A percentile compares a stretch with the other conserved stretches of the same genome.
phyloP scores from a whole-genome alignment of 2,329 filamentous ascomycete genomes.

The Cytospora piceae region DNA sequence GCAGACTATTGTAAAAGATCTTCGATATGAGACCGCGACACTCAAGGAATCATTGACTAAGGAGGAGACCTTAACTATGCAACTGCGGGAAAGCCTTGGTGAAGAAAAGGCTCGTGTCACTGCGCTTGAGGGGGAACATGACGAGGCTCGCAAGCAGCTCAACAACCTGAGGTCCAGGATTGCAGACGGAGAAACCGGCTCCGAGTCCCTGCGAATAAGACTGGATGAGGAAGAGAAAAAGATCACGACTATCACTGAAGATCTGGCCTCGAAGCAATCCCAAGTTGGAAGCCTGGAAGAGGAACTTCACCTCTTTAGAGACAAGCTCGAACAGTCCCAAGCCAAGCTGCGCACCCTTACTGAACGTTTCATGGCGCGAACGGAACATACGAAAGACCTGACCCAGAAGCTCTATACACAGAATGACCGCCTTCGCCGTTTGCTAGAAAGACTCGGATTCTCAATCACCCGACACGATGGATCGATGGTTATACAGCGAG shows the following conservation, averaged over 20 bases:
- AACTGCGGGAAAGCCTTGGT: conserved; percentile 57
- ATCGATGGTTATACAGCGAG: conserved; percentile 74
- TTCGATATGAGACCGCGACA: conserved; percentile 61
- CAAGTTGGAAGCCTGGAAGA: conserved; percentile 76
- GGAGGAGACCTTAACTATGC: conserved; percentile 55
- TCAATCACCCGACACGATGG: conserved; percentile 74
- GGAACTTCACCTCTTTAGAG: conserved; percentile 70
- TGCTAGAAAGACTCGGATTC: conserved; percentile 87
- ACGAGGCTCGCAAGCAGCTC: conserved; percentile 71
- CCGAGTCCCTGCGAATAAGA: conserved; percentile 74
- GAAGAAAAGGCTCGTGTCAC: conserved; percentile 57
- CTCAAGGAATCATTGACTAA: conserved; percentile 56
- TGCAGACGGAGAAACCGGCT: conserved; percentile 81
- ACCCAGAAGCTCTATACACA: conserved; percentile 82
- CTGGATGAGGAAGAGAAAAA: conserved; percentile 77
- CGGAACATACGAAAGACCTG: conserved; percentile 76
- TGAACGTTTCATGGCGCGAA: conserved; percentile 69
- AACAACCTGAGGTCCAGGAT: conserved; percentile 71
- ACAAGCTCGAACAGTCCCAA: conserved; percentile 62
- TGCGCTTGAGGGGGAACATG: conserved; percentile 60
- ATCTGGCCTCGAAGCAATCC: conserved; percentile 76
- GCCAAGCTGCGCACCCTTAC: conserved; percentile 54
- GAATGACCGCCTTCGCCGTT: conserved; percentile 78
- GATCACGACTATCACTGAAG: conserved; percentile 67
- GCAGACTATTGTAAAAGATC: conserved; percentile 55